Base-by-base conservation (phyloP, 306 rosid species). In the Prunus fruticosa region DNA sequence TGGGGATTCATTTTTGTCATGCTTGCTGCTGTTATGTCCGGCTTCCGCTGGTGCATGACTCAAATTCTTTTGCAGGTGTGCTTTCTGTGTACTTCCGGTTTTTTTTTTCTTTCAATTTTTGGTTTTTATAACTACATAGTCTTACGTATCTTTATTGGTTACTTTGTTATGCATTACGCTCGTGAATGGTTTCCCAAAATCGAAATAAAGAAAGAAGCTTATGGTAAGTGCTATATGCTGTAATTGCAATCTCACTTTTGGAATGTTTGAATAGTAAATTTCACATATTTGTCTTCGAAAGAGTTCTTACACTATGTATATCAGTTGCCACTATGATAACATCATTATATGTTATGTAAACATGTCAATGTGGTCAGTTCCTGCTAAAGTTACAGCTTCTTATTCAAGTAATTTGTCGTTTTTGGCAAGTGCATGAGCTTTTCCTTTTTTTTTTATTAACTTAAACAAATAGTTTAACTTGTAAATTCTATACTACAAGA, bases 1-100 rank as follows among this genome's bases (percentile, higher is more conserved):
- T 86, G 85, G 90, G 98, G 98, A 52, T 95, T 92, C 67, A 63
- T 85, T 76, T 93, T 95, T 81, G 97, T 95, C 71, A 95, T 95
- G 97, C 97, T 95, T 82, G 99, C 97, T 80, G 91, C 97, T 84
- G 99, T 95, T 69, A 95, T 95, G 97, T 95, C 99, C 18, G 97
- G 99, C 73, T 95, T 95, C 71, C 93, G 99, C 41, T 95, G 96
- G 99, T 92, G 89, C 72, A 95, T 95, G 97, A 95, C 99, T 74
- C 97, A 95, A 80, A 89, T 95, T 74, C 99, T 95, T 88, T 85
- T 92, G 73, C 99, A 95, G 93, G 99, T 95, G 69, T 82, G 70
- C 58, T 80, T 72, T 77, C 15, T 69, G 52, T 80, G 16, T 65
- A 64, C 75, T 76, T 72, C 74, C 23, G 2, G 71, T 71, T 70